A percentile compares a stretch with the other conserved stretches of the same genome.
phyloP scores from a whole-genome alignment of 805 yeast genomes.

The Pichia thaimueangensis region DNA sequence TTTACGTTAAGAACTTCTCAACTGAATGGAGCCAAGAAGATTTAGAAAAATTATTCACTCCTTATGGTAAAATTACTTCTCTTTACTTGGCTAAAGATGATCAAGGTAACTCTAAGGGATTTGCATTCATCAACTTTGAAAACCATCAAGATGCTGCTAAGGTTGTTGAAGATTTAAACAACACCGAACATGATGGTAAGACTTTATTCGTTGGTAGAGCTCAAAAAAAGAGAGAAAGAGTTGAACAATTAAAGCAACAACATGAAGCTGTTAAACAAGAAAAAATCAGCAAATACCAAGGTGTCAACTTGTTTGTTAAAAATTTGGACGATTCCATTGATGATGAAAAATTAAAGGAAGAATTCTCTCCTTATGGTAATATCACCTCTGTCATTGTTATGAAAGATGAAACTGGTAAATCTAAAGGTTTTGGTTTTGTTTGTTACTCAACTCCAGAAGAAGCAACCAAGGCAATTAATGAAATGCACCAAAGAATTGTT shows the following conservation, averaged over 20 bases:
- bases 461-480: conserved; percentile 96
- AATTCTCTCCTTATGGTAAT: conserved; percentile 87
- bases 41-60: conserved; percentile 63
- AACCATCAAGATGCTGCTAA: conserved; percentile 79
- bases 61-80: conserved; percentile 79
- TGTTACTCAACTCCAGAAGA: conserved; percentile 97
- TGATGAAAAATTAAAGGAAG: conserved; percentile 87
- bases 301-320: conserved; percentile 94
- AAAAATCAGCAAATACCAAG: conserved; percentile 90
- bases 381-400: conserved; percentile 95
- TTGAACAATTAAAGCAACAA: conserved; percentile 91
- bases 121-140: conserved; percentile 91
- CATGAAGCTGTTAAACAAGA: conserved; percentile 89
- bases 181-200: conserved; percentile 77
- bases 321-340: conserved; percentile 91
- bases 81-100: conserved; percentile 71
- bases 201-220: conserved; percentile 95
- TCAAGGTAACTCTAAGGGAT: conserved; percentile 89
- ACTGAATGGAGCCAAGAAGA: conserved; percentile 62
- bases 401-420: conserved; percentile 90
- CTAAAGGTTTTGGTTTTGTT: conserved; percentile 98
- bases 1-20: conserved; percentile 87
- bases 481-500: conserved; percentile 96
- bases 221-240: conserved; percentile 97
- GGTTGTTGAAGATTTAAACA: conserved; percentile 91